Conservation (phyloP, 306 rosid species). For the Vigna hirtella region DNA sequence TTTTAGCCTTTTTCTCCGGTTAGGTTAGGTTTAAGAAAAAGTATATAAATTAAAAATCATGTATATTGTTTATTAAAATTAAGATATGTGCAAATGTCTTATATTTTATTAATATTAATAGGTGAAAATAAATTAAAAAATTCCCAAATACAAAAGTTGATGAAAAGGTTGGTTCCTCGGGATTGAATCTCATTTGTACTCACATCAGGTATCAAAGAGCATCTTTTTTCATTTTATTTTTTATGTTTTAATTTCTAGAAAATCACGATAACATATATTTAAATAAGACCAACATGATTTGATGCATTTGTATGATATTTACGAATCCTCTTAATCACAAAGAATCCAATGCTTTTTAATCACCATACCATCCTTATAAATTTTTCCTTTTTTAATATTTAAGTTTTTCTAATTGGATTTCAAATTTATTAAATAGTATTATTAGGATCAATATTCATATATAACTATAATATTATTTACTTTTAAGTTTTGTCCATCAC, state of each 20-base stretch:
- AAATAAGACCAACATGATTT: constrained; percentile 41
- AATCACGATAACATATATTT: constrained; percentile 34
- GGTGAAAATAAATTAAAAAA: neutral
- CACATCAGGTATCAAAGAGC: constrained; percentile 54
- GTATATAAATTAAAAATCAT: no score
- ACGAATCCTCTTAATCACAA: constrained; percentile 40
- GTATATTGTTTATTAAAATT: no score
- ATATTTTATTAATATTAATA: neutral
- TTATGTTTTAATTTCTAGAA: constrained; percentile 37
- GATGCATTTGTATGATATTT: constrained; percentile 36
- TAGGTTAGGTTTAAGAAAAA: no score
- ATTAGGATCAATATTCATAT: no score
- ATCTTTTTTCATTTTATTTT: constrained; percentile 32
- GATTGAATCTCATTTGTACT: constrained; percentile 72
- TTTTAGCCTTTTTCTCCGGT: no score
- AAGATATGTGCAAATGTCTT: no score
- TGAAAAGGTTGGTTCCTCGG: constrained; percentile 48
- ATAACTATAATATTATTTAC: no score
- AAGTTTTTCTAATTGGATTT: no score
- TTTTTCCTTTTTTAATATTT: no score
- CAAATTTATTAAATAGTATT: no score
- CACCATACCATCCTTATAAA: neutral
- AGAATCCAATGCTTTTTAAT: constrained; percentile 71
- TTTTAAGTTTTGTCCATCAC: no score
- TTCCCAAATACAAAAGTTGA: neutral